Conservation (phyloP, 768 basidiomycete genomes). For the Pulveroboletus sp. region DNA sequence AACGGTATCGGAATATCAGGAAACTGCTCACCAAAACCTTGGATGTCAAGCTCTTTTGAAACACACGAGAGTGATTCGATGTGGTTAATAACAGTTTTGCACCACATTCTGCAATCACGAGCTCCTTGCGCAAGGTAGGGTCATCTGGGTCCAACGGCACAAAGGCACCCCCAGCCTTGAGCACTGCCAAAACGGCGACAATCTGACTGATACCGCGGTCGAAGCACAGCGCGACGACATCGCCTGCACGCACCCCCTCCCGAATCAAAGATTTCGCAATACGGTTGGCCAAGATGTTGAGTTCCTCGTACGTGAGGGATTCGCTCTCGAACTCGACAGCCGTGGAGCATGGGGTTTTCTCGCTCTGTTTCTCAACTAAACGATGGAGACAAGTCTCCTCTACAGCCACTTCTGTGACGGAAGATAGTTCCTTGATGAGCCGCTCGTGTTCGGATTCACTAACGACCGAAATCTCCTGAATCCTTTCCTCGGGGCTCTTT, state of each 20-base stretch:
- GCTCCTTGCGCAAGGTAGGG: constrained; percentile 28
- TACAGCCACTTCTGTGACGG: constrained; percentile 6
- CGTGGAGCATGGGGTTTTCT: constrained; percentile 18
- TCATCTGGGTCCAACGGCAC: constrained; percentile 28
- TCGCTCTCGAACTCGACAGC: constrained; percentile 30
- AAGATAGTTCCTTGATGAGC: constrained; percentile 27
- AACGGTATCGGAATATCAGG: background rate
- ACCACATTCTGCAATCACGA: constrained; percentile 25
- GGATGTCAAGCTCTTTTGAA: constrained; percentile 21
- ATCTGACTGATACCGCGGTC: constrained; percentile 29
- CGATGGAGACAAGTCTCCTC: constrained; percentile 18
- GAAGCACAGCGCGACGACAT: constrained; percentile 27
- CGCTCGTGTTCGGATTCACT: constrained; percentile 12
- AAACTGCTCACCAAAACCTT: constrained; percentile 19
- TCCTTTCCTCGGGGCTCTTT: constrained; percentile 7
- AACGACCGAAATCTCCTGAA: constrained; percentile 19
- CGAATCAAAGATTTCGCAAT: constrained; percentile 28
- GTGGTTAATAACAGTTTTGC: constrained; percentile 28
- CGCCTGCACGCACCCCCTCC: constrained; percentile 23
- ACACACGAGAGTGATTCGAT: constrained; percentile 21
- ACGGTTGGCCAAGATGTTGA: constrained; percentile 32
- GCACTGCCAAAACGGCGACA: constrained; percentile 28
- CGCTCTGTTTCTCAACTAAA: constrained; percentile 16
- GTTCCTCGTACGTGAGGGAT: constrained; percentile 29
- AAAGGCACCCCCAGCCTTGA: constrained; percentile 30